phyloP scores from a whole-genome alignment of 2,329 filamentous ascomycete genomes.

The Paecilomyces variotii region DNA sequence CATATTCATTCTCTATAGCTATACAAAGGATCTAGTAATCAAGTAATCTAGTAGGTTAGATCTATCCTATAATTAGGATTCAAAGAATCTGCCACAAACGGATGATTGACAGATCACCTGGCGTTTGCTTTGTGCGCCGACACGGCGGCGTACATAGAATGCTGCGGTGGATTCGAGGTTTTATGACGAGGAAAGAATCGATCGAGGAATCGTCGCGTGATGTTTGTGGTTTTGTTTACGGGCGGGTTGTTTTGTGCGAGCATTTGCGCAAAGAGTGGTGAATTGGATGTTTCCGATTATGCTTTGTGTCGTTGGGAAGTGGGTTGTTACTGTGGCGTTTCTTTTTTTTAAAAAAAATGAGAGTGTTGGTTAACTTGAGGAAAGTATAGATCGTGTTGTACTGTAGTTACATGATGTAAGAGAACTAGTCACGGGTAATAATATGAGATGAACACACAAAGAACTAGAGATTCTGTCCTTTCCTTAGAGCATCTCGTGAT shows the following conservation, averaged over 20 bases:
- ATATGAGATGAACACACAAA: too few relatives aligned
- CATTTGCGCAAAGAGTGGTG: slow-evolving; percentile 12
- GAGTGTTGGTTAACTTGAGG: not conserved
- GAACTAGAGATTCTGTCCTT: too few relatives aligned
- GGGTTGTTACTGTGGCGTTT: not conserved
- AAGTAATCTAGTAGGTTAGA: too few relatives aligned
- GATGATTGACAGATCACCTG: too few relatives aligned
- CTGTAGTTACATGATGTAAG: too few relatives aligned
- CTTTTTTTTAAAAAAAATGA: not conserved
- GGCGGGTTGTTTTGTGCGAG: slow-evolving; percentile 45
- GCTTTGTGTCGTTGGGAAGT: not conserved
- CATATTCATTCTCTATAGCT: too few relatives aligned
- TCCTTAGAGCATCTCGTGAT: too few relatives aligned
- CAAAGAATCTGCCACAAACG: too few relatives aligned
- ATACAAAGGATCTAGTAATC: too few relatives aligned
- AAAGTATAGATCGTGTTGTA: not conserved
- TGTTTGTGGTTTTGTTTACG: slow-evolving; percentile 43
- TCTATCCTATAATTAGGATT: too few relatives aligned
- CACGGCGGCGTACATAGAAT: slow-evolving; percentile 54
- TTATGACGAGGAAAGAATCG: slow-evolving; percentile 39
- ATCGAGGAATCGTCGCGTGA: slow-evolving; percentile 39
- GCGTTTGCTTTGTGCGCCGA: slow-evolving; percentile 20
- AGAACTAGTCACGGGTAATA: too few relatives aligned
- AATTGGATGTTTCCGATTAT: not conserved
- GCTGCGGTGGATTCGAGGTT: slow-evolving; percentile 49